Evolutionary conservation across 2,329 filamentous ascomycete genomes (phyloP), one percentile per base, ranked within the genome.

Genomic region (Colletotrichum musae): DNA sequence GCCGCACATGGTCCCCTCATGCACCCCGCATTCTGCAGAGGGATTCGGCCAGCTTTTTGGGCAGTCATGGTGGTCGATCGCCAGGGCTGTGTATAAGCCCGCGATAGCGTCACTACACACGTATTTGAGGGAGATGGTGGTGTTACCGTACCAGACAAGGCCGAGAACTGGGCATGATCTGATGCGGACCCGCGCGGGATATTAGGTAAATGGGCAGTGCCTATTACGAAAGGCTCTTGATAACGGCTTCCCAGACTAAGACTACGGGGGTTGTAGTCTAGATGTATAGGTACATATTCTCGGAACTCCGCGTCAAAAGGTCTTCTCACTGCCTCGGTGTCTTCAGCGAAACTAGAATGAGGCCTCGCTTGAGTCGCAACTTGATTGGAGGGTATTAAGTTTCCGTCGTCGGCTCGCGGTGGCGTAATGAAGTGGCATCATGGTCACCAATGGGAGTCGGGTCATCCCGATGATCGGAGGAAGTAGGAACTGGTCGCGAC

Each of bases 21-120:
- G 62, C 62, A 64, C 62, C 62, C 62, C 53, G 62, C 62, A 64
- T 39, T 63, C 39, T 15, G 16, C 21, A 15, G 28, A n/a, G 57
- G n/a, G 36, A 32, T 50, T 50, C 21, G 26, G 28, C 43, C 28
- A 2, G n/a, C 21, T 39, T 39, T 36, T 36, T 16, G n/a, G 24
- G 28, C 5, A 32, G 28, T 32, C 7, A 7, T 32, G 1, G 5
- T 32, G 28, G 28, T 32, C 28, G 28, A 32, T 32, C 28, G 28
- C 28, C 28, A 32, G 28, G 28, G 28, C 6, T 32, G 28, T 32
- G 28, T 32, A 9, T 32, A 32, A 32, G 28, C 28, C 28, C 6
- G 28, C 28, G 41, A 43, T 43, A 43, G 41, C 41, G 28, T 32
- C 28, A 32, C 28, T 32, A 24, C 21, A 24, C 21, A 24, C 13